Base-by-base conservation (phyloP, 345 rosid genomes). In the Brassica cretica region DNA sequence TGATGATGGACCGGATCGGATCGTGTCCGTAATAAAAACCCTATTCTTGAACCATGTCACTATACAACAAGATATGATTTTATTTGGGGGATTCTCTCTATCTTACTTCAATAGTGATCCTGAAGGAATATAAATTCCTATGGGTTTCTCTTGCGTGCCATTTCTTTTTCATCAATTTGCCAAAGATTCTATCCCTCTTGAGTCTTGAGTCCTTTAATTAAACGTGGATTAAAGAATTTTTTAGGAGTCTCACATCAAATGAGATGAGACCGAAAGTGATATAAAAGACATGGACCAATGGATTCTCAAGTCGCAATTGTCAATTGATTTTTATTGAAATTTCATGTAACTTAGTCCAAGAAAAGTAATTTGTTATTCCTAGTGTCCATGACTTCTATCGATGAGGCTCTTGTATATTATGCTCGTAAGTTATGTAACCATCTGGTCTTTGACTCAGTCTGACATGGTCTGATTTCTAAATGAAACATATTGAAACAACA, bases 41-140 rank as follows among this genome's bases (percentile, higher is more conserved):
- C 53, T 30, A 15, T 60, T 72, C 73, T 72, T 59, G 77, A 78
- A 72, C 72, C 73, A 66, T 72, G 77, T 46, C 81, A 78, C 81
- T 58, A 5, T 59, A 59, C 68, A 59, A 59, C 49, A 68, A 79
- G 70, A 73, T 79, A 79, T 79, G 82, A 6, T 67, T 16, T 68
- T 51, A 33, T 68, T 73, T 73, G 65, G 35, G 74, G 62, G 69
- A 74, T 74, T 69, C 71, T 69, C 66, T 62, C 67, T 44, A 74
- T 79, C 78, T 74, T 59, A 73, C 59, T 73, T 67, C 37, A 51
- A 3, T 53, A 70, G 75, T 74, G 82, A 68, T 63, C 74, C 9
- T 51, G 61, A 74, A 35, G 74, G 82, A 79, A 79, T 68, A 74
- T 5, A 68, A 51, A 55, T 7, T 65, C 44, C 3, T 66, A 66